A percentile compares a stretch with the other conserved stretches of the same genome.
These are phyloP conservation scores for Canavalia gladiata DNA, from an alignment of 306 rosid species.

Conservation along the genomic window DNA sequence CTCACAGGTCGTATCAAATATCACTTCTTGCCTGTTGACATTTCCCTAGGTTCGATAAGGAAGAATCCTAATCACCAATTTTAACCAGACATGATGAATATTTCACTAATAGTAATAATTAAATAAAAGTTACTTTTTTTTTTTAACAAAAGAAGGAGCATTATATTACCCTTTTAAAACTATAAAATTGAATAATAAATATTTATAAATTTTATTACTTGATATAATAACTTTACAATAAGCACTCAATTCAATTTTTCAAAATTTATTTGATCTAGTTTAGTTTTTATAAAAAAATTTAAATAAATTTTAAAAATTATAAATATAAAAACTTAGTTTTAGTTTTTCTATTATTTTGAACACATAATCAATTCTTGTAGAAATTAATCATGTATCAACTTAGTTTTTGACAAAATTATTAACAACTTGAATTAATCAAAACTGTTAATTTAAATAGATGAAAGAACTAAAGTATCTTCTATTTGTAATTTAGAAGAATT, in stretches of 20 bases:
- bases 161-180: neutral
- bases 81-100: constrained; percentile 61
- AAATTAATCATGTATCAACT: neutral
- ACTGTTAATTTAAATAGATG: neutral
- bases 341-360: neutral
- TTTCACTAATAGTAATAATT: constrained; percentile 31
- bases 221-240: neutral
- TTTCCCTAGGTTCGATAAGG: constrained; percentile 57
- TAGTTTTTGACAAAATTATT: neutral
- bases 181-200: neutral
- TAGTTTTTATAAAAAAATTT: too few relatives aligned
- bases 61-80: constrained; percentile 58
- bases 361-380: neutral
- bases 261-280: too few relatives aligned
- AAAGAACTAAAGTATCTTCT: neutral
- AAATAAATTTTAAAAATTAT: too few relatives aligned
- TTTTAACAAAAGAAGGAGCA: too few relatives aligned
- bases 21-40: constrained; percentile 56
- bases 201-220: neutral
- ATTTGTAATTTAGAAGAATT: neutral
- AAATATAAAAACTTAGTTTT: too few relatives aligned
- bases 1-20: constrained; percentile 31
- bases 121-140: neutral
- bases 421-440: neutral
- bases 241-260: too few relatives aligned